Evolutionary conservation across 345 rosid genomes (phyloP).

Genomic region (Rhodamnia rubescens): DNA sequence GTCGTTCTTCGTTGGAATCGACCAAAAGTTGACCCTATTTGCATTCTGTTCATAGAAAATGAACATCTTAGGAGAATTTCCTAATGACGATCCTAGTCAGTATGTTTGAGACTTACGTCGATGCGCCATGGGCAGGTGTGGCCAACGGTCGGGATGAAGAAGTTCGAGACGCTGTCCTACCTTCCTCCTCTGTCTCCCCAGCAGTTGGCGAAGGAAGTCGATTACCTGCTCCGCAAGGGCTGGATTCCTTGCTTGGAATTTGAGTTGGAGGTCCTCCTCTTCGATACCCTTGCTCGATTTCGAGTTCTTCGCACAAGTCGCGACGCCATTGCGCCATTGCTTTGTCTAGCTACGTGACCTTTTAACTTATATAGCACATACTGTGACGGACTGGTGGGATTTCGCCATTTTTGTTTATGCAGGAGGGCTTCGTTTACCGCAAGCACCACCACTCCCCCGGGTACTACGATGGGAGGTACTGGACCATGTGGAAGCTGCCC

Average conservation of each 20-base stretch:
- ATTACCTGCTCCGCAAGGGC: not conserved
- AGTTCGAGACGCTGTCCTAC: constrained; percentile 50
- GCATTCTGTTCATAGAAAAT: not conserved
- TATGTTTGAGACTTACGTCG: not conserved
- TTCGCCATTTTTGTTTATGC: not conserved
- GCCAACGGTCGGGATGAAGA: constrained; percentile 18
- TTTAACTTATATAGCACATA: not conserved
- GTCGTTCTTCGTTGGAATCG: not conserved
- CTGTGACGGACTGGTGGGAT: not conserved
- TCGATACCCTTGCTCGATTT: not conserved
- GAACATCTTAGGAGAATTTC: not conserved
- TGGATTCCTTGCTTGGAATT: constrained; percentile 33
- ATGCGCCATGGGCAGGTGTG: constrained; percentile 3
- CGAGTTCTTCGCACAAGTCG: not conserved
- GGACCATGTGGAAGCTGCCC: constrained; percentile 55
- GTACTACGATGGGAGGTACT: constrained; percentile 41
- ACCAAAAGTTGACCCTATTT: not conserved
- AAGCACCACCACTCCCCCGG: constrained; percentile 22
- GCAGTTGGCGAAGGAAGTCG: constrained; percentile 1
- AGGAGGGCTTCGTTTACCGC: constrained; percentile 28
- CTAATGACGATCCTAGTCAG: not conserved
- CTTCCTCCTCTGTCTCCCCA: constrained; percentile 21
- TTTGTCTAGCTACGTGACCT: not conserved
- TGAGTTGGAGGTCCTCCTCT: not conserved
- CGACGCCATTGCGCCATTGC: not conserved